Base-by-base conservation (phyloP, 129 eudicot species). In the Escallonia herrerae region DNA sequence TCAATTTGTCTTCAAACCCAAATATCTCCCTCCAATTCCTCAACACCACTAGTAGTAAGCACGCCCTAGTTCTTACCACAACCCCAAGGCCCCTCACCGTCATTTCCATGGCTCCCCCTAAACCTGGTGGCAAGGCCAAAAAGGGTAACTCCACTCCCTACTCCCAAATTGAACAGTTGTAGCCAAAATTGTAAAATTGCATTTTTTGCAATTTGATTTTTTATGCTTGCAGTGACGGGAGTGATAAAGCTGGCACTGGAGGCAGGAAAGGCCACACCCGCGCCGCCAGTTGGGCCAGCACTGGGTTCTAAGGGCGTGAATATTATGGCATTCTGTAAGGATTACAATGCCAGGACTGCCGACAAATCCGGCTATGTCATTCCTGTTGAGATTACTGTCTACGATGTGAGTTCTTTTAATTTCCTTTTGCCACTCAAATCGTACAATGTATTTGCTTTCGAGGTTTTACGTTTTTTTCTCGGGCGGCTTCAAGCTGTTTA, bases 261-360 rank as follows among this genome's bases (percentile, higher is more conserved):
- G 78, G 99, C 97, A 5, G 99, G 99, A 56, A 94, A 89, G 73
- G 99, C 97, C 3, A 89, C 99, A 5, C 96, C 99, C 5, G 95
- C 97, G 15, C 99, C 99, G 6, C 99, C 97, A 0, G 99, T 94
- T 45, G 99, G 99, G 6, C 99, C 99, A 6, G 97, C 99, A 8
- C 78, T 94, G 60, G 99, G 99, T 71, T 85, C 99, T 0, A 94
- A 94, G 81, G 99, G 99, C 56, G 99, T 94, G 2, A 94, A 94
- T 55, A 94, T 94, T 56, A 87, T 87, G 84, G 95, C 95, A 2
- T 94, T 94, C 71, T 94, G 97, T 74, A 94, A 94, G 83, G 99
- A 94, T 68, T 94, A 94, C 72, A 94, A 94, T 84, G 95, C 97
- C 10, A 79, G 90, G 62, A 94, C 99, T 57, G 99, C 99, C 65